A percentile compares a stretch with the other conserved stretches of the same genome.
Evolutionary conservation across 805 yeast genomes (phyloP).

Genomic region (Pichia membranifaciens): DNA sequence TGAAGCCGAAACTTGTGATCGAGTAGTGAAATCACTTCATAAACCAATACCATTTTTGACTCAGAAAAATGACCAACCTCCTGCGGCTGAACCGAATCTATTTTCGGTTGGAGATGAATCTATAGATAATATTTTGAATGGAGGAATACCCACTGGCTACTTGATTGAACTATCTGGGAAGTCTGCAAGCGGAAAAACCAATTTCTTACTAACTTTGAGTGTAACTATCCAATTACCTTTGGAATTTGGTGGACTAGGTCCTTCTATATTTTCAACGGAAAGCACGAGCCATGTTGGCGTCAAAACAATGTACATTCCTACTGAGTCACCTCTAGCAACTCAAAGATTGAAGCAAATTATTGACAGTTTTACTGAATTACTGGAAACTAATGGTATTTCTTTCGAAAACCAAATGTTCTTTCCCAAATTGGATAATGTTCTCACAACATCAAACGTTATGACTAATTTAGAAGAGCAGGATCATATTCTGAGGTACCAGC

Average conservation of each 20-base stretch:
- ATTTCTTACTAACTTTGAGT: constrained; percentile 62
- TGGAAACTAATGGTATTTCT: constrained; percentile 32
- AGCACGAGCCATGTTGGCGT: constrained; percentile 13
- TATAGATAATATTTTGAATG: constrained; percentile 43
- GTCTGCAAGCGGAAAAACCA: constrained; percentile 84
- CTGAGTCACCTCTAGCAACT: constrained; percentile 71
- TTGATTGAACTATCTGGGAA: constrained; percentile 79
- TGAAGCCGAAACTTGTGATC: constrained; percentile 8
- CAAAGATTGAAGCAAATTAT: constrained; percentile 49
- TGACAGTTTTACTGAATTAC: constrained; percentile 22
- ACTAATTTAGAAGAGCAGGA: constrained; percentile 66
- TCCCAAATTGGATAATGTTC: constrained; percentile 32
- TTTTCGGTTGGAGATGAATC: constrained; percentile 50
- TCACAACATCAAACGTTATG: constrained; percentile 26
- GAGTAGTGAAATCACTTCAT: neutral
- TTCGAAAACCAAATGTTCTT: constrained; percentile 4
- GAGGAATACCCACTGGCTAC: constrained; percentile 49
- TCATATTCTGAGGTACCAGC: constrained; percentile 61
- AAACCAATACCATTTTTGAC: neutral
- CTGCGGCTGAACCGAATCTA: neutral
- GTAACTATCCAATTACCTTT: constrained; percentile 49
- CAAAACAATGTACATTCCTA: constrained; percentile 65
- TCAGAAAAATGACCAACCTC: neutral
- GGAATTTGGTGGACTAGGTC: constrained; percentile 42
- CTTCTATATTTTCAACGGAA: constrained; percentile 19